These are phyloP conservation scores for Myotisia sp. DNA, from an alignment of 2,329 filamentous ascomycete genomes.

Conservation along the genomic window DNA sequence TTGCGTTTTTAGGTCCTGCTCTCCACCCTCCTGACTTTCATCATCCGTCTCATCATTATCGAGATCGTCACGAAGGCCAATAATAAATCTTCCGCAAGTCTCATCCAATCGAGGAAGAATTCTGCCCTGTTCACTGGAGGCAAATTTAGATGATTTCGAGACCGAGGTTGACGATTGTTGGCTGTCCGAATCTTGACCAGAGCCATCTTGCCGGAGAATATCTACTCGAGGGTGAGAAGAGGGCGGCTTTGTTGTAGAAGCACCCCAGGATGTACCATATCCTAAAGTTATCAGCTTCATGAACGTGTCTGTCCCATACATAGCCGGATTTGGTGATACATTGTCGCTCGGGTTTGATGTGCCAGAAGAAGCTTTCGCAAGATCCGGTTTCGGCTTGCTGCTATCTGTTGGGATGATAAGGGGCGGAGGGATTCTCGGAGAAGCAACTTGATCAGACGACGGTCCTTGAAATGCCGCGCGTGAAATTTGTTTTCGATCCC, in stretches of 20 bases:
- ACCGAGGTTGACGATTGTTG: constrained; percentile 10
- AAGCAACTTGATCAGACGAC: constrained; percentile 11
- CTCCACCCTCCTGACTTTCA: constrained; percentile 10
- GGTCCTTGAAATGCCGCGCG: constrained; percentile 1
- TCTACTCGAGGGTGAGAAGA: constrained; percentile 17
- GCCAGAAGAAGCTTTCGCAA: constrained; percentile 9
- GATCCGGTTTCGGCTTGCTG: constrained; percentile 8
- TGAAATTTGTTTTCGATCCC: not conserved
- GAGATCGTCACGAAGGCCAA: constrained; percentile 31
- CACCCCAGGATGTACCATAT: constrained; percentile 36
- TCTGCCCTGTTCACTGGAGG: constrained; percentile 12
- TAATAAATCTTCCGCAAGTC: constrained; percentile 26
- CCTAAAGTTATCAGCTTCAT: constrained; percentile 38
- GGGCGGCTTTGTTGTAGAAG: constrained; percentile 21
- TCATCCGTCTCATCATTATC: constrained; percentile 25
- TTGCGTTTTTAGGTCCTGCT: not conserved
- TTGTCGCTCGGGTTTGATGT: constrained; percentile 11
- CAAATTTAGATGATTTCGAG: constrained; percentile 11
- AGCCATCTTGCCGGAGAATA: constrained; percentile 14
- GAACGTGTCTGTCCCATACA: constrained; percentile 30
- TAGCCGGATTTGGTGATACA: constrained; percentile 14
- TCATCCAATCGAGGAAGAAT: constrained; percentile 15
- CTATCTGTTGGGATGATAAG: constrained; percentile 20
- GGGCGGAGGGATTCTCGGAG: constrained; percentile 32
- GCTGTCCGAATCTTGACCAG: constrained; percentile 3